phyloP scores from a whole-genome alignment of 208 protist species.

The Leishmania tropica region DNA sequence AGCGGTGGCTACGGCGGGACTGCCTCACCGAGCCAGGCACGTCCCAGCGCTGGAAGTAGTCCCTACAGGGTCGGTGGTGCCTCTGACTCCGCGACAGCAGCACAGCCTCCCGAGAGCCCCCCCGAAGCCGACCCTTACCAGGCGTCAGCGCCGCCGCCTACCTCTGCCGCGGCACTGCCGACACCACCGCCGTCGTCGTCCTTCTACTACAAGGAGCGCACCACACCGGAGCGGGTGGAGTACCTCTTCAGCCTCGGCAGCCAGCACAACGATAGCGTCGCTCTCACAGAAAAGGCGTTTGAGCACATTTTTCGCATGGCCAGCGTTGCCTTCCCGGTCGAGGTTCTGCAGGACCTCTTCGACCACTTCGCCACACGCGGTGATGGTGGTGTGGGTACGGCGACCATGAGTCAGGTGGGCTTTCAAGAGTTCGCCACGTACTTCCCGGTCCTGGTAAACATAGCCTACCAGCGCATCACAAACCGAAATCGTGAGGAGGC shows the following conservation, averaged over 20 bases:
- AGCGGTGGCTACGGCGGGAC: slow-evolving; percentile 9
- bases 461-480: slow-evolving; percentile 70
- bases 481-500: slow-evolving; percentile 59
- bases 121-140: slow-evolving; percentile 5
- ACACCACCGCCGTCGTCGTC: slow-evolving; percentile 12
- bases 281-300: slow-evolving; percentile 40
- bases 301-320: slow-evolving; percentile 59
- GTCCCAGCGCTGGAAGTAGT: slow-evolving; percentile 6
- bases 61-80: slow-evolving; percentile 1
- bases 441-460: slow-evolving; percentile 71
- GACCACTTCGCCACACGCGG: slow-evolving; percentile 41
- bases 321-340: slow-evolving; percentile 57
- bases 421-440: slow-evolving; percentile 67
- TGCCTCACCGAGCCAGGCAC: slow-evolving; percentile 3
- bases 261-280: slow-evolving; percentile 10
- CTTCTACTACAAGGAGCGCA: slow-evolving; percentile 51
- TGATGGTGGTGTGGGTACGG: slow-evolving; percentile 5
- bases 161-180: background rate
- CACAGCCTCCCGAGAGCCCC: background rate
- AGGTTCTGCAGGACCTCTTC: slow-evolving; percentile 65
- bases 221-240: slow-evolving; percentile 60
- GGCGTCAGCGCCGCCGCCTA: slow-evolving; percentile 11
- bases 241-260: slow-evolving; percentile 53
- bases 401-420: slow-evolving; percentile 44
- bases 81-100: background rate